Base-by-base conservation (phyloP, 768 basidiomycete species). In the Russula earlei region DNA sequence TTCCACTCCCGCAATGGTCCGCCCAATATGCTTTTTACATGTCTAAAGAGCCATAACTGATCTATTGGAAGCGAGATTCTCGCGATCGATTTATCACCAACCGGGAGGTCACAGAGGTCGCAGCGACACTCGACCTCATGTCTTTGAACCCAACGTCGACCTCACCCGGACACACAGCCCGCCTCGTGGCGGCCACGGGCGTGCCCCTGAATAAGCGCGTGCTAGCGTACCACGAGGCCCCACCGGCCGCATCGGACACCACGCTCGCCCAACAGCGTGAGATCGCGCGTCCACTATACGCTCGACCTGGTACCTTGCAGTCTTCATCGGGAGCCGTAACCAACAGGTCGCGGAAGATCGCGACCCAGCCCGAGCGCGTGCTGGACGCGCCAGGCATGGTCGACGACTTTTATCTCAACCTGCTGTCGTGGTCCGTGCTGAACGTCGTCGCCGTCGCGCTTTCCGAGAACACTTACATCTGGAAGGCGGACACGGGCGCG, bases 381-480 rank as follows among this genome's bases (percentile, higher is more conserved):
- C 77, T 99, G 10, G 96, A 98, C 63, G 95, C 95, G 0, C 93
- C 93, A 1, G 91, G 91, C 6, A 84, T 89, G 77, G 77, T 84
- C 10, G 92, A 98, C 62, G 96, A 99, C 69, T 99, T 95, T 69
- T 99, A 99, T 67, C 82, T 99, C 66, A 99, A 98, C 68, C 76
- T 99, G 50, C 69, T 97, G 49, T 79, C 85, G 17, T 99, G 96
- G 96, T 87, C 87, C 34, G 78, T 77, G 40, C 80, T 80, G 62
- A 97, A 98, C 68, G 72, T 84, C 25, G 82, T 99, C 11, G 93
- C 88, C 2, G 94, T 99, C 53, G 95, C 88, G 0, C 79, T 99
- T 11, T 88, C 84, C 43, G 83, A 87, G 41, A 78, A 78, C 46
- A 92, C 88, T 1, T 99, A 95, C 71, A 82, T 96, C 54, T 99